phyloP scores from a whole-genome alignment of 202 grass and related monocot genomes.

The Setaria viridis region DNA sequence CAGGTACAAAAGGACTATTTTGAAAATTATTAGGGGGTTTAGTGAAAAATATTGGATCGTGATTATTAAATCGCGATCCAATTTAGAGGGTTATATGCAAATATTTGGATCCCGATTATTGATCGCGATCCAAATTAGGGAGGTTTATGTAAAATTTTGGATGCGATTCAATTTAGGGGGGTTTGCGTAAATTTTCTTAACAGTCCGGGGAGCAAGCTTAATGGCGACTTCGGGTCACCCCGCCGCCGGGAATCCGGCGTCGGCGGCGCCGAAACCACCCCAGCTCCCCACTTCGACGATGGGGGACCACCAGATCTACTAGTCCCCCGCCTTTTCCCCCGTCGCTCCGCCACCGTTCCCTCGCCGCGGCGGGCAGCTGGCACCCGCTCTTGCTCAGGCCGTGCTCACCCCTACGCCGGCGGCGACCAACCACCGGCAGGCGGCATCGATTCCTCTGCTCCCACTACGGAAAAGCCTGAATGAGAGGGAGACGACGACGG shows the following conservation, averaged over 20 bases:
- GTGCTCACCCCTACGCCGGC: no score
- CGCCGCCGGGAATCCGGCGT: neutral
- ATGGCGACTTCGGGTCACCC: no score
- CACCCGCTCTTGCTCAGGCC: no score
- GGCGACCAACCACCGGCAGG: neutral
- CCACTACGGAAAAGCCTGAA: neutral
- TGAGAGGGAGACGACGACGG: neutral
- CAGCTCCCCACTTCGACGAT: neutral
- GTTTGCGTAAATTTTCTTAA: neutral
- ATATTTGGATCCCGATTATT: neutral
- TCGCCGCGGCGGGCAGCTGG: neutral
- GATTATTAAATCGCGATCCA: neutral
- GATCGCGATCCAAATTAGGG: no score
- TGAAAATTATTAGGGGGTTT: neutral
- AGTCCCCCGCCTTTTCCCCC: neutral
- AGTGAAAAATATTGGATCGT: neutral
- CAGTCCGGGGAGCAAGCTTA: no score
- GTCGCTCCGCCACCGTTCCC: neutral
- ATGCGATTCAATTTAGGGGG: no score
- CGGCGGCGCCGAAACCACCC: neutral
- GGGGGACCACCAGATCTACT: neutral
- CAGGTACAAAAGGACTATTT: neutral
- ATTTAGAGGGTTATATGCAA: neutral
- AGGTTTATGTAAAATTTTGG: no score
- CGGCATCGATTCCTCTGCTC: neutral